phyloP scores from a whole-genome alignment of 1,284 basidiomycete species.

The Irpex sp. region DNA sequence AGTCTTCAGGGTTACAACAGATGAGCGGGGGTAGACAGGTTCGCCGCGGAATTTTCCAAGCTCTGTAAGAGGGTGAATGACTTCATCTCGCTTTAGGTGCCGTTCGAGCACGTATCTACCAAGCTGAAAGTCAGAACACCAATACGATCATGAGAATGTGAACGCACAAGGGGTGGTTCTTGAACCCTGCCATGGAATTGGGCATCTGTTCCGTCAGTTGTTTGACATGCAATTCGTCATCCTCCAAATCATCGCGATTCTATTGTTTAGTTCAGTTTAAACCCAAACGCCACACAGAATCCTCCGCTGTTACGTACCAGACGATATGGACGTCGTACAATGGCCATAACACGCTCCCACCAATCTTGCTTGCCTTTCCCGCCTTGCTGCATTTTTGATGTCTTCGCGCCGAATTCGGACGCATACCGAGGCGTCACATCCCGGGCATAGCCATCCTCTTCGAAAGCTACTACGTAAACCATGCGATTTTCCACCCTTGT shows the following conservation, averaged over 20 bases:
- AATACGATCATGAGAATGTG: constrained; percentile 3
- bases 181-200: constrained; percentile 86
- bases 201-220: constrained; percentile 94
- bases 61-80: constrained; percentile 81
- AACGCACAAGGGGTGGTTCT: constrained; percentile 87
- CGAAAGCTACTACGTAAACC: constrained; percentile 91
- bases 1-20: constrained; percentile 83
- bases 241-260: constrained; percentile 92
- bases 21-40: constrained; percentile 84
- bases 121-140: constrained; percentile 7
- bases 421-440: constrained; percentile 81
- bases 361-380: constrained; percentile 72
- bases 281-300: not conserved
- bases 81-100: constrained; percentile 87
- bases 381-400: constrained; percentile 79
- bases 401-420: constrained; percentile 78
- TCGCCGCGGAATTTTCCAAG: constrained; percentile 93
- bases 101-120: constrained; percentile 83
- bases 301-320: constrained; percentile 48
- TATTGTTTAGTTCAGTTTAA: constrained; percentile 26
- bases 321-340: constrained; percentile 72
- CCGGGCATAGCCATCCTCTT: constrained; percentile 82
- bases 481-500: constrained; percentile 73
- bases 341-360: constrained; percentile 75
- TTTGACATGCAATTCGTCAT: constrained; percentile 83